Conservation (phyloP, 345 rosid species). For the Turnera subulata region DNA sequence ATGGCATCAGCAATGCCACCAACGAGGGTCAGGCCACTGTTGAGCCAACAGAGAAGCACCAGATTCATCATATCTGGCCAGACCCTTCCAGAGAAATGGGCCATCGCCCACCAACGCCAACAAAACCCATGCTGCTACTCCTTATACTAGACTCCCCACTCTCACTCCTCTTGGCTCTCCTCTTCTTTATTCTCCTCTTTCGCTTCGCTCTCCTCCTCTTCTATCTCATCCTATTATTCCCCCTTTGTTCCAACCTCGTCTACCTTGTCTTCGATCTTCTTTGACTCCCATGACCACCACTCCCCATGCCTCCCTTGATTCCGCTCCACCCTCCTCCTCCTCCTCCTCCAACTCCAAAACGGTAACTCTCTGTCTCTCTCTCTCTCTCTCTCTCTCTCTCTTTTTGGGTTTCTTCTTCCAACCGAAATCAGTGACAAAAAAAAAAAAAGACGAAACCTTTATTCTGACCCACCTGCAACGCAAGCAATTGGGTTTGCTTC, state of each 20-base stretch:
- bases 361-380: conserved; percentile 22
- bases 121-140: conserved; percentile 11
- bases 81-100: conserved; percentile 7
- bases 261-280: conserved; percentile 33
- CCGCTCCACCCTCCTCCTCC: conserved; percentile 33
- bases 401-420: neutral
- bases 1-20: conserved; percentile 17
- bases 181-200: conserved; percentile 36
- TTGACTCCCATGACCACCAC: conserved; percentile 42
- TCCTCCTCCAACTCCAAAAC: conserved; percentile 41
- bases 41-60: conserved; percentile 14
- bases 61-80: conserved; percentile 27
- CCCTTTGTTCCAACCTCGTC: conserved; percentile 38
- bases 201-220: conserved; percentile 35
- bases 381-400: neutral
- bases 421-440: neutral
- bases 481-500: neutral
- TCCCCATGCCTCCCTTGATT: conserved; percentile 25
- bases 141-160: conserved; percentile 44
- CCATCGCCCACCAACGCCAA: neutral
- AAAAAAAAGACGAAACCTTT: neutral
- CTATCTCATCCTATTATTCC: conserved; percentile 36
- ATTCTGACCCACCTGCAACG: neutral
- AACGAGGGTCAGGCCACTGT: conserved; percentile 6
- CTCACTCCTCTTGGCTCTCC: conserved; percentile 28